These are phyloP conservation scores for Rhizopogon vinicolor DNA, from an alignment of 768 basidiomycete species.

Conservation along the genomic window DNA sequence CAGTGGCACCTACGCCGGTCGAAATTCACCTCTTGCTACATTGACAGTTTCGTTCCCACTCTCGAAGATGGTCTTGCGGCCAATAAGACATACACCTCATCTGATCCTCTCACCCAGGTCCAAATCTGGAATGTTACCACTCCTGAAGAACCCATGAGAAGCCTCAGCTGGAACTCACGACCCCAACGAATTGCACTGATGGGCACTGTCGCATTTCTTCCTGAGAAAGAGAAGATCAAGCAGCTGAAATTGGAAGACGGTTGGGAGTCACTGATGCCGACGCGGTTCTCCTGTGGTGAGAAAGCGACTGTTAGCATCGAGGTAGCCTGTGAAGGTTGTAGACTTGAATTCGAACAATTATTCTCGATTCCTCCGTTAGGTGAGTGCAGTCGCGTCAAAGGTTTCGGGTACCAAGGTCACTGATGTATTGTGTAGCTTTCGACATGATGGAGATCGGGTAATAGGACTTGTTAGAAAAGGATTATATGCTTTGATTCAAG, in stretches of 20 bases:
- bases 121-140: constrained; percentile 17
- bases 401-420: neutral
- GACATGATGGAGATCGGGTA: neutral
- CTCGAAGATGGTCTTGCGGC: constrained; percentile 3
- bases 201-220: constrained; percentile 10
- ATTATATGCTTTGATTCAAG: too few relatives aligned
- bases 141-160: neutral
- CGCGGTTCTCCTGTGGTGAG: constrained; percentile 7
- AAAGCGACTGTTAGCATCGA: constrained; percentile 9
- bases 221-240: constrained; percentile 1
- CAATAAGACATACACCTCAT: constrained; percentile 10
- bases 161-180: constrained; percentile 14
- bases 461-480: too few relatives aligned
- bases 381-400: neutral
- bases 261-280: constrained; percentile 4
- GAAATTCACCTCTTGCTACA: constrained; percentile 12
- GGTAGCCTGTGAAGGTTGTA: constrained; percentile 11
- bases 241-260: constrained; percentile 5
- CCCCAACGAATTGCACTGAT: constrained; percentile 11
- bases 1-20: constrained; percentile 11
- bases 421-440: neutral
- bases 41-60: constrained; percentile 11
- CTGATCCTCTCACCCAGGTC: constrained; percentile 11
- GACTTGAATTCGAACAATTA: constrained; percentile 13
- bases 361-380: constrained; percentile 15